Evolutionary conservation across 176 grass and related monocot genomes (phyloP), one percentile per base, ranked within the genome.

Genomic region (Elymus sibiricus): DNA sequence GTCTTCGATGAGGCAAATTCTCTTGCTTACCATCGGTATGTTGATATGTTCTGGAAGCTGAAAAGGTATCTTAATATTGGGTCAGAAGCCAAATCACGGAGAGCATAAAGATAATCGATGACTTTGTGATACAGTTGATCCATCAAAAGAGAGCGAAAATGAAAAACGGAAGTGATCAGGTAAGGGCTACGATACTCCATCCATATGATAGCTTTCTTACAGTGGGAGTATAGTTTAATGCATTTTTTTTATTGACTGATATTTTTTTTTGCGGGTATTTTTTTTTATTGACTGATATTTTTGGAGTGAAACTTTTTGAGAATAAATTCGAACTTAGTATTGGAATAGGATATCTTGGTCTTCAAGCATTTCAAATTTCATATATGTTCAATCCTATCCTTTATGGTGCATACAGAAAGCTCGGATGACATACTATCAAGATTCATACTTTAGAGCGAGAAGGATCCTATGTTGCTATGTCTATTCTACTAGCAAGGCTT

Each of bases 391-490:
- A 60, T 83, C 74, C 6, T 68, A 49, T 51, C 0, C 42, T 47
- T 39, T 39, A 51, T 76, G 29, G 63, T 58, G 28, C 14, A 80
- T 37, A 53, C 26, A 91, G 66, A 79, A 63, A 4, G 44, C 29
- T 93, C 21, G 77, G 64, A 86, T 15, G 92, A 90, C 58, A 92
- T 97, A 19, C 53, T 97, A 16, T 97, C 92, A 83, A 97, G 90
- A 82, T 97, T 89, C 73, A 64, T 97, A 61, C 34, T 76, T 70
- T 82, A 84, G 82, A 93, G 79, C 5, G 69, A 90, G n/a, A 77
- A 88, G 39, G 78, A 91, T 8, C 78, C 88, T 25, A 51, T 51
- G 47, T 6, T 16, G 0, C 15, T 51, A 51, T 51, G 14, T 51
- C 47, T 51, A 17, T 51, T 0, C 15, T 51, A 51, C 15, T 51